phyloP scores from a whole-genome alignment of 179 eudicot species.

The Silene vulgaris region DNA sequence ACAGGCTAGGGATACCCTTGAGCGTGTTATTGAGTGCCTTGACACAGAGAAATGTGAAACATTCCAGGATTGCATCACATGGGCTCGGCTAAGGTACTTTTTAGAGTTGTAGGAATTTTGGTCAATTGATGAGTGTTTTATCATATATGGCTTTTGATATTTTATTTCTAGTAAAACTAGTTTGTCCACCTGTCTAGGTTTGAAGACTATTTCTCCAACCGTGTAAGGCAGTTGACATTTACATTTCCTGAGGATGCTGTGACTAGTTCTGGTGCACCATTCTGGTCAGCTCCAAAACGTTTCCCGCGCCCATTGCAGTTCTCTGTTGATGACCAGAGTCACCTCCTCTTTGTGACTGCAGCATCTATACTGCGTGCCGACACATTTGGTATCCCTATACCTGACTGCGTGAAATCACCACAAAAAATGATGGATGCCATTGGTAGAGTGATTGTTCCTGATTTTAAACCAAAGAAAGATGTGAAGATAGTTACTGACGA shows the following conservation, averaged over 20 bases:
- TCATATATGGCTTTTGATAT: neutral
- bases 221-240: constrained; percentile 77
- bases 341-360: constrained; percentile 57
- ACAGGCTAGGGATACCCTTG: constrained; percentile 40
- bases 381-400: constrained; percentile 76
- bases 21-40: constrained; percentile 69
- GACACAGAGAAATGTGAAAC: constrained; percentile 72
- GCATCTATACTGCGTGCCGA: constrained; percentile 73
- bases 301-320: constrained; percentile 85
- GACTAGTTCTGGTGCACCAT: constrained; percentile 76
- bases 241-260: constrained; percentile 92
- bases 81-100: constrained; percentile 80
- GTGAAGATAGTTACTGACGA: constrained; percentile 86
- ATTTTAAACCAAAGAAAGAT: constrained; percentile 66
- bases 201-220: constrained; percentile 77
- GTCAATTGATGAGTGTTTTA: neutral
- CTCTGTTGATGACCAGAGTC: constrained; percentile 57
- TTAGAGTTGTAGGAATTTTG: neutral
- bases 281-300: constrained; percentile 98
- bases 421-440: constrained; percentile 62
- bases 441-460: constrained; percentile 65
- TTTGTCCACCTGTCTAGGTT: constrained; percentile 44
- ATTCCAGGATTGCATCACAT: constrained; percentile 76
- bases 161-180: neutral
- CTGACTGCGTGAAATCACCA: constrained; percentile 70